A percentile compares a stretch with the other conserved stretches of the same genome.
phyloP scores from a whole-genome alignment of 2,329 filamentous ascomycete species.

The Helicocarpus griseus region DNA sequence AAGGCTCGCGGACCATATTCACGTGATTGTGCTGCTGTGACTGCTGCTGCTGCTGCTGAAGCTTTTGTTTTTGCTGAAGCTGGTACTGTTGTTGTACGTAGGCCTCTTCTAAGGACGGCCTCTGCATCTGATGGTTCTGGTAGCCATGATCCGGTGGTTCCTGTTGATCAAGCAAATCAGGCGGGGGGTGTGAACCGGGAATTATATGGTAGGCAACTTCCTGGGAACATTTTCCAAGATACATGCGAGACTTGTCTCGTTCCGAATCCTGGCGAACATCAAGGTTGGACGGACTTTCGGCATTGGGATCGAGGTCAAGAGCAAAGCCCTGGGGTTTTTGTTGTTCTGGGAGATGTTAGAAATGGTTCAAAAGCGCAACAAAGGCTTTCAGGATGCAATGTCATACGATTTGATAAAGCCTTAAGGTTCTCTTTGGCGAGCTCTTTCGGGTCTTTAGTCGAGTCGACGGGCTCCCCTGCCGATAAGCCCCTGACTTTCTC shows the following conservation, averaged over 20 bases:
- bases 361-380: neutral
- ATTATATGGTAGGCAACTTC: conserved; percentile 60
- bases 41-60: conserved; percentile 28
- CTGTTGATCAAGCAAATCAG: conserved; percentile 37
- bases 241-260: conserved; percentile 53
- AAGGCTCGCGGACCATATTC: conserved; percentile 43
- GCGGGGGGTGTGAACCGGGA: conserved; percentile 52
- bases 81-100: conserved; percentile 50
- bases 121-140: conserved; percentile 42
- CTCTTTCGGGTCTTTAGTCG: conserved; percentile 36
- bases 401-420: conserved; percentile 28
- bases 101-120: conserved; percentile 47
- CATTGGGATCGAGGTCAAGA: conserved; percentile 38
- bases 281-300: conserved; percentile 32
- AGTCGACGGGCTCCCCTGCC: conserved; percentile 41
- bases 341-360: conserved; percentile 24
- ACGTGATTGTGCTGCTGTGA: conserved; percentile 28
- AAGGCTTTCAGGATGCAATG: neutral
- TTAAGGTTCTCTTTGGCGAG: conserved; percentile 37
- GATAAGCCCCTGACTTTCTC: conserved; percentile 51
- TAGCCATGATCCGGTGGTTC: conserved; percentile 37
- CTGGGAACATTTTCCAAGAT: conserved; percentile 56
- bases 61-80: conserved; percentile 30
- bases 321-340: conserved; percentile 42
- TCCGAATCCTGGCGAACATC: conserved; percentile 49